phyloP scores from a whole-genome alignment of 805 yeast genomes.

The Metschnikowia shivogae region DNA sequence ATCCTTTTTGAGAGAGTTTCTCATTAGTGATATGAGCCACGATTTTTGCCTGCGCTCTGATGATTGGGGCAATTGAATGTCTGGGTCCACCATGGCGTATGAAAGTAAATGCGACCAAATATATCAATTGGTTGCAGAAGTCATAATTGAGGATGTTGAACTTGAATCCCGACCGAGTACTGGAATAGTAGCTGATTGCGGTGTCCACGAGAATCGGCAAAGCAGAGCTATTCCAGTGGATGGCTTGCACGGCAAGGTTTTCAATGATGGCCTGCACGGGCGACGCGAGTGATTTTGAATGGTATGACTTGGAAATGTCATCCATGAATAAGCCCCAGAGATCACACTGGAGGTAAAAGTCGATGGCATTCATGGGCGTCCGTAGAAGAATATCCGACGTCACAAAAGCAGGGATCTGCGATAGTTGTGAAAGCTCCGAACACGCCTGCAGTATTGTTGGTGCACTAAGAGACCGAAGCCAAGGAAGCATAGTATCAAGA shows the following conservation, averaged over 20 bases:
- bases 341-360: constrained; percentile 32
- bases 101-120: constrained; percentile 22
- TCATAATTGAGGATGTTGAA: constrained; percentile 14
- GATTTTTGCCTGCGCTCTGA: constrained; percentile 28
- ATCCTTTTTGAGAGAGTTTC: constrained; percentile 26
- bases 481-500: constrained; percentile 12
- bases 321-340: constrained; percentile 30
- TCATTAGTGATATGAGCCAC: constrained; percentile 20
- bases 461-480: constrained; percentile 33
- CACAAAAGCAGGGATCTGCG: constrained; percentile 37
- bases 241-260: constrained; percentile 25
- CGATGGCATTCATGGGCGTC: constrained; percentile 30
- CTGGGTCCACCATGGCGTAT: constrained; percentile 7
- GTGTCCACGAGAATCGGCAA: constrained; percentile 8
- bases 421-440: constrained; percentile 22
- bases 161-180: constrained; percentile 19
- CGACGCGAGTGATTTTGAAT: constrained; percentile 16
- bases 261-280: constrained; percentile 20
- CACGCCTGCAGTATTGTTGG: constrained; percentile 32
- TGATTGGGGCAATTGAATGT: constrained; percentile 11
- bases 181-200: constrained; percentile 16
- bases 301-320: constrained; percentile 21
- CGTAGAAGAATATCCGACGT: constrained; percentile 36
- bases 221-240: constrained; percentile 18
- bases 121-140: constrained; percentile 19